phyloP scores from a whole-genome alignment of 306 rosid genomes.

The Mimosa pudica region DNA sequence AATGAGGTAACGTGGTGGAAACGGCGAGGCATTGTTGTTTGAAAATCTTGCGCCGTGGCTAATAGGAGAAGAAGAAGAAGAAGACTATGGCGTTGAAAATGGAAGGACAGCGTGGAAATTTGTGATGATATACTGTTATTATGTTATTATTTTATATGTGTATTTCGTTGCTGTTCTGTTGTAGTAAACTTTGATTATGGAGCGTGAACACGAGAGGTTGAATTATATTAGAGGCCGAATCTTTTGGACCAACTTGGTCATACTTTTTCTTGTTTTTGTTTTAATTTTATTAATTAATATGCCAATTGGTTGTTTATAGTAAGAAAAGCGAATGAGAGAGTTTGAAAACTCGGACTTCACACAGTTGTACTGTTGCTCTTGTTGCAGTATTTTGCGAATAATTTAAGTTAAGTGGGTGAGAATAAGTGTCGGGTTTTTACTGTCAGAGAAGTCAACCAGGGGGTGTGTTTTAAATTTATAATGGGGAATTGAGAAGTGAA shows the following conservation, averaged over 20 bases:
- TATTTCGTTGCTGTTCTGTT: not conserved
- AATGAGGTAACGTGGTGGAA: conserved; percentile 72
- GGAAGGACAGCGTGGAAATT: conserved; percentile 38
- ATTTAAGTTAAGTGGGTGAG: conserved; percentile 52
- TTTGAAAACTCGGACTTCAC: conserved; percentile 47
- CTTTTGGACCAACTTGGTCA: conserved; percentile 49
- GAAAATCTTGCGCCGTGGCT: conserved; percentile 50
- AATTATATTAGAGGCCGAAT: conserved; percentile 36
- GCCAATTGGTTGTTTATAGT: conserved; percentile 25
- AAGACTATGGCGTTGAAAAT: conserved; percentile 39
- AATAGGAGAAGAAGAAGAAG: not conserved
- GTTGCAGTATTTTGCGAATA: conserved; percentile 6
- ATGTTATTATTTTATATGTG: not conserved
- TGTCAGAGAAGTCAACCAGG: conserved; percentile 67
- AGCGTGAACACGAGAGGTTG: not conserved
- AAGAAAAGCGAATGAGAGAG: conserved; percentile 25
- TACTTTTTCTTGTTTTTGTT: conserved; percentile 26
- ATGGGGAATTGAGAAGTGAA: conserved; percentile 40
- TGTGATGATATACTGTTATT: conserved; percentile 1
- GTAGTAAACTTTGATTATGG: conserved; percentile 16
- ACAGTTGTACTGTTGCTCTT: conserved; percentile 38
- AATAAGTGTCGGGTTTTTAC: conserved; percentile 81
- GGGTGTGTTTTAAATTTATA: not conserved
- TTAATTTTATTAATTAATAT: no score
- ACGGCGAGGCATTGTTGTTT: conserved; percentile 63